Conservation (phyloP, 2,329 filamentous ascomycete species). For the Delphinella strobiligena region DNA sequence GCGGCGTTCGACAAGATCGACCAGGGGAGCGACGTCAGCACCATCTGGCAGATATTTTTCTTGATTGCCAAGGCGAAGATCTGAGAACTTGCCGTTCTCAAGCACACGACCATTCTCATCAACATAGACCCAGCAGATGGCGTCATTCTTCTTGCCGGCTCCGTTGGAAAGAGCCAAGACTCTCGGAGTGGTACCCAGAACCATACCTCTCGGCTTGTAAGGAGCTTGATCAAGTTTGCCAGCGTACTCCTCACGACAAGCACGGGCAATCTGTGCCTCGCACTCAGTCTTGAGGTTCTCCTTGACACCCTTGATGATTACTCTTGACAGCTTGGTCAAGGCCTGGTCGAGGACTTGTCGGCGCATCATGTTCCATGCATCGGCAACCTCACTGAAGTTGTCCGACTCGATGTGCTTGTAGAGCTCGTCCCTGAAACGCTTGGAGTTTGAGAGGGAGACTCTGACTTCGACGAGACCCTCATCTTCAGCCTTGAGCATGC, state of each 20-base stretch:
- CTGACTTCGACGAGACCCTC: slow-evolving; percentile 84
- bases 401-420: slow-evolving; percentile 83
- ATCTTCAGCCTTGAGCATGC: slow-evolving; percentile 95
- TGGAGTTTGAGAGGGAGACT: slow-evolving; percentile 63
- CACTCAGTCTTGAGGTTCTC: slow-evolving; percentile 89
- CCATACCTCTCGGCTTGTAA: slow-evolving; percentile 87
- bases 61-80: slow-evolving; percentile 55
- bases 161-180: slow-evolving; percentile 83
- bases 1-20: slow-evolving; percentile 65
- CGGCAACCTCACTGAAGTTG: slow-evolving; percentile 87
- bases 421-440: slow-evolving; percentile 63
- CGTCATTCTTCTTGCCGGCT: slow-evolving; percentile 65
- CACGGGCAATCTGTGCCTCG: slow-evolving; percentile 80
- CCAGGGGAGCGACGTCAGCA: slow-evolving; percentile 55
- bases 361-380: slow-evolving; percentile 86
- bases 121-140: slow-evolving; percentile 82
- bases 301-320: slow-evolving; percentile 86
- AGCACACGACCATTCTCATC: slow-evolving; percentile 83
- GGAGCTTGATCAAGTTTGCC: slow-evolving; percentile 89
- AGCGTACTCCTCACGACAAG: slow-evolving; percentile 79
- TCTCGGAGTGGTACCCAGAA: slow-evolving; percentile 74
- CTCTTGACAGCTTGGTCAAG: slow-evolving; percentile 65
- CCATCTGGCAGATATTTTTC: slow-evolving; percentile 56
- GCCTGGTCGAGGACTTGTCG: slow-evolving; percentile 74
- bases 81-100: slow-evolving; percentile 78